phyloP scores from a whole-genome alignment of 2,329 filamentous ascomycete genomes.

The Curvularia hawaiiensis region DNA sequence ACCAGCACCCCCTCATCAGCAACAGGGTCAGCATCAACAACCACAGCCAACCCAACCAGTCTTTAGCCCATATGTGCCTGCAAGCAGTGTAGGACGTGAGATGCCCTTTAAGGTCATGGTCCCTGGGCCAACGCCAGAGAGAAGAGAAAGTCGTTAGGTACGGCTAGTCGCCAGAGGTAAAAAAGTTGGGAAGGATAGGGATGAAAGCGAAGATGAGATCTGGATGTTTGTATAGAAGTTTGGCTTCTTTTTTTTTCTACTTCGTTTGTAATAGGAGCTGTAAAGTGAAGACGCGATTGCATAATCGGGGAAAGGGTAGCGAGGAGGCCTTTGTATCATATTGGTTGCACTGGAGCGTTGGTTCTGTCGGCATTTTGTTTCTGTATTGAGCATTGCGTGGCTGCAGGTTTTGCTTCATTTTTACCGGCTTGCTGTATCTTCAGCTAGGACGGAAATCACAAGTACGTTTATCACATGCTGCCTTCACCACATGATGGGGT shows the following conservation, averaged over 20 bases:
- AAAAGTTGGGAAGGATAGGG: neutral
- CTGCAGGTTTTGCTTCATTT: neutral
- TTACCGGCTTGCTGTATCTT: neutral
- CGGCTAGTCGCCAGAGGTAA: constrained; percentile 12
- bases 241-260: neutral
- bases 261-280: neutral
- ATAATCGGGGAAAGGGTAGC: constrained; percentile 3
- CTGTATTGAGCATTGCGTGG: neutral
- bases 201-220: constrained; percentile 9
- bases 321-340: constrained; percentile 9
- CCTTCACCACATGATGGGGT: neutral
- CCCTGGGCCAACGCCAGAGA: constrained; percentile 34
- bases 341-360: neutral
- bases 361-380: neutral
- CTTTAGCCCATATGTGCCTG: constrained; percentile 35
- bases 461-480: neutral
- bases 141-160: constrained; percentile 37
- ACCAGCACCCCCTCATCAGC: constrained; percentile 34
- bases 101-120: constrained; percentile 42
- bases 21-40: constrained; percentile 7
- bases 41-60: constrained; percentile 18
- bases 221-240: constrained; percentile 5
- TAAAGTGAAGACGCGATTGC: neutral
- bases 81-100: constrained; percentile 20
- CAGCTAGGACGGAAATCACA: neutral